Conservation (phyloP, 2,329 filamentous ascomycete species). For the Exophiala spinifera region DNA sequence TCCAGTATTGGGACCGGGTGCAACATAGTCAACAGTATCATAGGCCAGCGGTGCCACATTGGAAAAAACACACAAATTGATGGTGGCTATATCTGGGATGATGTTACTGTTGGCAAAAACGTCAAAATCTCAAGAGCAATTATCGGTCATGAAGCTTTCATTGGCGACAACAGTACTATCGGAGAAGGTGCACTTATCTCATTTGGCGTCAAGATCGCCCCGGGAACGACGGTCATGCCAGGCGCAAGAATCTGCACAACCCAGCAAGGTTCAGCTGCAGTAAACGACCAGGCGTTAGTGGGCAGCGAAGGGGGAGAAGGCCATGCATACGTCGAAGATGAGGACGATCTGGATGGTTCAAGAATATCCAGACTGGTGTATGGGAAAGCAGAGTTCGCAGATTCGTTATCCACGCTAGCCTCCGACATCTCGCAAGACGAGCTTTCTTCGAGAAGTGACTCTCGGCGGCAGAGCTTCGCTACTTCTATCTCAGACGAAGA, state of each 20-base stretch:
- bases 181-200: slow-evolving; percentile 74
- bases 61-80: slow-evolving; percentile 78
- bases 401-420: slow-evolving; percentile 63
- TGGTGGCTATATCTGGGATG: slow-evolving; percentile 84
- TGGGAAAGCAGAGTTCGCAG: slow-evolving; percentile 49
- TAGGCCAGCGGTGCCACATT: slow-evolving; percentile 82
- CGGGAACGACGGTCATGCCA: slow-evolving; percentile 32
- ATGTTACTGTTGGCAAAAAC: slow-evolving; percentile 72
- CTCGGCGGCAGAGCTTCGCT: slow-evolving; percentile 67
- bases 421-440: slow-evolving; percentile 50
- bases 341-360: slow-evolving; percentile 64
- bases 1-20: slow-evolving; percentile 72
- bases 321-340: slow-evolving; percentile 63
- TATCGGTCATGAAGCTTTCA: slow-evolving; percentile 66
- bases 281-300: slow-evolving; percentile 53
- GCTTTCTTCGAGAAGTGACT: slow-evolving; percentile 42
- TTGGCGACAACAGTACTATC: slow-evolving; percentile 70
- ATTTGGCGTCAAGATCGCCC: slow-evolving; percentile 61
- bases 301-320: slow-evolving; percentile 56
- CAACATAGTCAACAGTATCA: slow-evolving; percentile 69
- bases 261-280: slow-evolving; percentile 3
- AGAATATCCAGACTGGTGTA: slow-evolving; percentile 52
- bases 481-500: slow-evolving; percentile 66
- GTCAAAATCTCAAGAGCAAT: slow-evolving; percentile 69
- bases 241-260: slow-evolving; percentile 23